Evolutionary conservation across 495 filamentous ascomycete species (phyloP).

Genomic region (Penicillium waksmanii): DNA sequence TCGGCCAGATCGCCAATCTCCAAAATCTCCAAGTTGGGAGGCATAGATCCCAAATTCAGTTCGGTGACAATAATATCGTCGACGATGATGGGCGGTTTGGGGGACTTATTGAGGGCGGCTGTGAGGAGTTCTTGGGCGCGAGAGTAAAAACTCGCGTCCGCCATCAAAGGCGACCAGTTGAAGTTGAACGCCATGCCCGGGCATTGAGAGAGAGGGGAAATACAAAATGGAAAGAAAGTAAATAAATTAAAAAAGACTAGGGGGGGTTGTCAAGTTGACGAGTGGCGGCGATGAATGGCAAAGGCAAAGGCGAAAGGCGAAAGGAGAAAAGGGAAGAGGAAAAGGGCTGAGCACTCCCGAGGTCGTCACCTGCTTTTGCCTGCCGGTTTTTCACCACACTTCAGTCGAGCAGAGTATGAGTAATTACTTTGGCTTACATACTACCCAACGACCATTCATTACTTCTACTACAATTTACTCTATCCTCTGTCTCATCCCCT

Average conservation of each 20-base stretch:
- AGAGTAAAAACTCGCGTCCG: constrained; percentile 86
- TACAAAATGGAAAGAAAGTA: constrained; percentile 4
- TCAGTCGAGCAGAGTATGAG: too few species aligned
- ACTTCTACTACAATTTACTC: background rate
- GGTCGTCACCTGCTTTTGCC: background rate
- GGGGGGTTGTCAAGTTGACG: constrained; percentile 8
- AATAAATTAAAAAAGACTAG: background rate
- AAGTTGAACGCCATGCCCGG: constrained; percentile 96
- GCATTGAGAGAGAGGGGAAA: constrained; percentile 35
- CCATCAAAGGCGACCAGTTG: constrained; percentile 99
- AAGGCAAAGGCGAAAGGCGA: constrained; percentile 9
- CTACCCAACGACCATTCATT: background rate
- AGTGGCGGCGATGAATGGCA: constrained; percentile 10
- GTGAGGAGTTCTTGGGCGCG: constrained; percentile 94
- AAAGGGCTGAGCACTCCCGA: constrained; percentile 19
- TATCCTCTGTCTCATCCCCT: background rate
- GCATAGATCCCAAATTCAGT: constrained; percentile 89
- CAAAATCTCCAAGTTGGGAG: constrained; percentile 91
- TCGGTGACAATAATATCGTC: constrained; percentile 99
- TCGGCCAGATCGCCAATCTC: constrained; percentile 97
- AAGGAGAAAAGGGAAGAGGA: constrained; percentile 13
- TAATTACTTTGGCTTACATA: background rate
- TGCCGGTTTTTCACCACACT: background rate
- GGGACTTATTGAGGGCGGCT: constrained; percentile 93
- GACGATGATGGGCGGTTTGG: constrained; percentile 98